Percentiles rank a stretch among this genome's conserved stretches.
Evolutionary conservation across 2,329 filamentous ascomycete species (phyloP).

Genomic region (Microsporum audouinii): DNA sequence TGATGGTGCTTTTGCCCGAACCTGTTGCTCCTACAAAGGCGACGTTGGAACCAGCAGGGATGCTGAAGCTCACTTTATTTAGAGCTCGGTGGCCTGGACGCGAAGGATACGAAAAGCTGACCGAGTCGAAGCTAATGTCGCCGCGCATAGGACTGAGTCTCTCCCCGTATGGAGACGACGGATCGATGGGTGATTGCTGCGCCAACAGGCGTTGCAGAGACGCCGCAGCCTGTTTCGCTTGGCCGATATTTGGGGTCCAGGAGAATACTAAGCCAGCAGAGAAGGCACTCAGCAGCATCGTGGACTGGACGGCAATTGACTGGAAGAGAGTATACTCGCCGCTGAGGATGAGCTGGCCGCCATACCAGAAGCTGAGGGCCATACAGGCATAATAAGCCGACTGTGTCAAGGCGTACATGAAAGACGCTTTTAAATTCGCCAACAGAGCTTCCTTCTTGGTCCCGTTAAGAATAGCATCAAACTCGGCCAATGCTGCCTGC

Average conservation of each 20-base stretch:
- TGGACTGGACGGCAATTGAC: slow-evolving; percentile 62
- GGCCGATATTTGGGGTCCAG: slow-evolving; percentile 62
- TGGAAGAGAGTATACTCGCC: slow-evolving; percentile 55
- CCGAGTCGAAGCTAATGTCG: slow-evolving; percentile 42
- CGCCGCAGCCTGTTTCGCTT: slow-evolving; percentile 50
- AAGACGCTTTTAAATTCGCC: slow-evolving; percentile 36
- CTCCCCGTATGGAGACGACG: slow-evolving; percentile 8
- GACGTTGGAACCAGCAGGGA: slow-evolving; percentile 34
- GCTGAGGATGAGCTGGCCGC: slow-evolving; percentile 55
- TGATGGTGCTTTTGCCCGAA: slow-evolving; percentile 62
- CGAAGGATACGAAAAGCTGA: slow-evolving; percentile 56
- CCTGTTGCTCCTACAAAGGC: slow-evolving; percentile 60
- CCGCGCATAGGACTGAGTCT: slow-evolving; percentile 16
- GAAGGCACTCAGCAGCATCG: slow-evolving; percentile 61
- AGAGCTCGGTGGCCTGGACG: slow-evolving; percentile 51
- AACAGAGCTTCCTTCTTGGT: slow-evolving; percentile 40
- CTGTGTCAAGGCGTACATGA: slow-evolving; percentile 43
- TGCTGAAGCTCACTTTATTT: slow-evolving; percentile 44
- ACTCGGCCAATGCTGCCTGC: slow-evolving; percentile 37
- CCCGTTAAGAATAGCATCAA: slow-evolving; percentile 38
- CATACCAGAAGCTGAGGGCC: slow-evolving; percentile 71
- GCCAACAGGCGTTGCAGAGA: background rate
- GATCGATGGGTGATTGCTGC: slow-evolving; percentile 12
- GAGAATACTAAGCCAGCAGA: slow-evolving; percentile 65
- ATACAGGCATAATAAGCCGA: slow-evolving; percentile 44